Conservation (phyloP, 768 basidiomycete species). For the Sistotremastrum suecicum region DNA sequence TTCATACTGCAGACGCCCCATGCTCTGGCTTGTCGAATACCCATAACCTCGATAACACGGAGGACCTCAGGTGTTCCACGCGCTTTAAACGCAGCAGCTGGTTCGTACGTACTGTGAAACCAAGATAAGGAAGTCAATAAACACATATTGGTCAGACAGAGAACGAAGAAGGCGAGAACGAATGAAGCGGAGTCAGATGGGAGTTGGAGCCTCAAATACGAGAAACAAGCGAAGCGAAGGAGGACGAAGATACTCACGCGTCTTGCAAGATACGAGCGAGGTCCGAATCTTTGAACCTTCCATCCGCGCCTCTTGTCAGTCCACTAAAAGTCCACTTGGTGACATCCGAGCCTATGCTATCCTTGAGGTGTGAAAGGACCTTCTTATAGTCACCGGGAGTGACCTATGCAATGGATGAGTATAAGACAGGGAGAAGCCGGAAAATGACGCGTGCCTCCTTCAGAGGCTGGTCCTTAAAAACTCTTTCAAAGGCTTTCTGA, state of each 20-base stretch:
- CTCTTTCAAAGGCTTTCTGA: constrained; percentile 25
- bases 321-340: constrained; percentile 62
- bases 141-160: no score
- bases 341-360: constrained; percentile 30
- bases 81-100: constrained; percentile 63
- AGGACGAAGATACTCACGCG: constrained; percentile 33
- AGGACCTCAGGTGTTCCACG: constrained; percentile 63
- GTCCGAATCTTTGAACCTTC: constrained; percentile 53
- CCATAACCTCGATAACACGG: constrained; percentile 73
- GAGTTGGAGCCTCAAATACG: no score
- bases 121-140: constrained; percentile 1
- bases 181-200: no score
- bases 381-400: constrained; percentile 36
- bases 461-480: constrained; percentile 40
- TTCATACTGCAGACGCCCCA: constrained; percentile 82
- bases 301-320: constrained; percentile 43
- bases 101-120: constrained; percentile 43
- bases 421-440: neutral
- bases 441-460: constrained; percentile 19
- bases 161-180: no score
- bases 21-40: constrained; percentile 56
- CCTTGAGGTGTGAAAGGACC: constrained; percentile 16
- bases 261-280: constrained; percentile 52
- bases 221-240: neutral
- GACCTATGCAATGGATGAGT: constrained; percentile 14